These are phyloP conservation scores for Saccharomycopsis javanensis DNA, from an alignment of 805 yeast genomes.

Conservation along the genomic window DNA sequence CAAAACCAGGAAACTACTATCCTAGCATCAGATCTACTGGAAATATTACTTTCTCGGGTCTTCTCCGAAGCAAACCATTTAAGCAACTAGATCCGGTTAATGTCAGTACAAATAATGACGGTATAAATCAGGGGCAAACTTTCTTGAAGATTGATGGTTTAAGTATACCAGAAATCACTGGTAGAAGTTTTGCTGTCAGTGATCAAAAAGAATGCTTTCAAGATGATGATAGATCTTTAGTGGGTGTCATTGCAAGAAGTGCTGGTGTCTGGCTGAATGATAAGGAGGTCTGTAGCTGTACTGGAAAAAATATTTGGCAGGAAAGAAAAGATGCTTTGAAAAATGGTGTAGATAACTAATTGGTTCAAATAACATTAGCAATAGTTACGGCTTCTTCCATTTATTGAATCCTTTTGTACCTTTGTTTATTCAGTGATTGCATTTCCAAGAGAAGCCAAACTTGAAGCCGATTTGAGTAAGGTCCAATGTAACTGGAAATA, in stretches of 20 bases:
- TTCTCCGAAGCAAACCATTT: conserved; percentile 49
- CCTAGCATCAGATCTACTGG: conserved; percentile 67
- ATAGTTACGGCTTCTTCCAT: too few species aligned
- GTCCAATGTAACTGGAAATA: too few species aligned
- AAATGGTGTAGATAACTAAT: conserved; percentile 33
- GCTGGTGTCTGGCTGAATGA: conserved; percentile 98
- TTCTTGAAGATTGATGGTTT: conserved; percentile 24
- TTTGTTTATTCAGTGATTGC: too few species aligned
- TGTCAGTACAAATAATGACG: conserved; percentile 14
- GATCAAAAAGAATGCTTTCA: conserved; percentile 7
- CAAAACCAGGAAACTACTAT: conserved; percentile 45
- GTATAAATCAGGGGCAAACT: conserved; percentile 17
- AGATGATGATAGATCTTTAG: conserved; percentile 31
- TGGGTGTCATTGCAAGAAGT: conserved; percentile 89
- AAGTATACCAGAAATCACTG: conserved; percentile 53
- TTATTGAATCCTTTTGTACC: too few species aligned
- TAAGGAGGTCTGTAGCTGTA: conserved; percentile 86
- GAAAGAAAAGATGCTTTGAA: conserved; percentile 70
- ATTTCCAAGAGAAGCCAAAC: too few species aligned
- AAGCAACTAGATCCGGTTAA: conserved; percentile 33
- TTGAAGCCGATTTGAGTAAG: too few species aligned
- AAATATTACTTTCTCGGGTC: conserved; percentile 63
- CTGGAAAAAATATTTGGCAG: conserved; percentile 95
- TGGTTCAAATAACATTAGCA: not conserved
- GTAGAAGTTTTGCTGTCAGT: conserved; percentile 41